Base-by-base conservation (phyloP, 371 early-diverging fungal genomes). In the Dinochytrium kinnereticum region DNA sequence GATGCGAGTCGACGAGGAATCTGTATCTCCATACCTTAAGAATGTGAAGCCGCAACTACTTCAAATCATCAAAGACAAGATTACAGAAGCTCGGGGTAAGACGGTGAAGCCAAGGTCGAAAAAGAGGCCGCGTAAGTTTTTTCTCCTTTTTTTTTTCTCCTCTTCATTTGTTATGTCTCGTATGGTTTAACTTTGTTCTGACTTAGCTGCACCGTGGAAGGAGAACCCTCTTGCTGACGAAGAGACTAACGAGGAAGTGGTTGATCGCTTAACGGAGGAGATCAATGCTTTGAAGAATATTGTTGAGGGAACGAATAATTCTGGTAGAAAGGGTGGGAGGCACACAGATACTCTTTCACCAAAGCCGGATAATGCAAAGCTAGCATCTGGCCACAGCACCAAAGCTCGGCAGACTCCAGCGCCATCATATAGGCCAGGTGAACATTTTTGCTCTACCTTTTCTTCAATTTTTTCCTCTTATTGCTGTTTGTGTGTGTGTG, bases 11-110 rank as follows among this genome's bases (percentile, higher is more conserved):
- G 77, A 76, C 10, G 75, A 77, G 50, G 84, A 80, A 39, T 61
- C 79, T 10, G 78, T 89, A 13, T 38, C 82, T 82, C 77, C 80
- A 68, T 80, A 74, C 49, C 64, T 86, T 66, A 73, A 76, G 69
- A 80, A 80, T 70, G 70, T 85, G 21, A 51, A 59, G 39, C 76
- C 74, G 0, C 79, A 78, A 55, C 76, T 71, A 30, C 10, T 80
- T 68, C 68, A 77, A 39, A 75, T 57, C 21, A 38, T 82, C 24
- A 51, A 69, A 38, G 65, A 69, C 2, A 61, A 49, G 21, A 57
- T 78, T 28, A 72, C 68, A 21, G 64, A 61, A 38, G 77, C 79
- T 68, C 19, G 64, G 30, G 65, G 30, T 2, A 72, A 49, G 0
- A 44, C 59, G 33, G 51, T 51, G 15, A 55, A 19, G 34, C 59